phyloP scores from a whole-genome alignment of 345 rosid genomes.

The Eucalyptus sp. region DNA sequence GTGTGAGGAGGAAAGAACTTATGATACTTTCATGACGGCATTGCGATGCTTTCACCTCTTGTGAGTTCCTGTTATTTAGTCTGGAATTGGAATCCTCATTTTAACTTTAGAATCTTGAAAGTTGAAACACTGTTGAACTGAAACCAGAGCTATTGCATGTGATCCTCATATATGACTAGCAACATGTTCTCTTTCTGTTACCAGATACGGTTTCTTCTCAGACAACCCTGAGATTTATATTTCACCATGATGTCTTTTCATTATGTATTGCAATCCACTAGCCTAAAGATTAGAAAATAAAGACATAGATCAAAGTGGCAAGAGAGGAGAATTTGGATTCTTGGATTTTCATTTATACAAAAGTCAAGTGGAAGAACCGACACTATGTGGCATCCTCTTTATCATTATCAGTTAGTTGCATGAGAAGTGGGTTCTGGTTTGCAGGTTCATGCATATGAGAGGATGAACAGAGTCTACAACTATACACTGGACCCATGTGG shows the following conservation, averaged over 20 bases:
- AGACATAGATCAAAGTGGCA: background rate
- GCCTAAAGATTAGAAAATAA: background rate
- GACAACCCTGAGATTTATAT: background rate
- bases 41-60: background rate
- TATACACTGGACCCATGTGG: conserved; percentile 69
- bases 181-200: background rate
- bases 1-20: background rate
- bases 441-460: conserved; percentile 91
- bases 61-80: background rate
- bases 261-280: background rate
- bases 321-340: background rate
- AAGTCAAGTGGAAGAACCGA: background rate
- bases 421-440: background rate
- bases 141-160: background rate
- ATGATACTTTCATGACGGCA: background rate
- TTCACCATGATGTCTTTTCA: background rate
- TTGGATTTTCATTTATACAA: background rate
- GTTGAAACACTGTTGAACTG: background rate
- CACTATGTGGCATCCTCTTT: background rate
- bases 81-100: background rate
- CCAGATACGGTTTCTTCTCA: background rate
- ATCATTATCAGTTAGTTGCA: background rate
- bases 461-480: conserved; percentile 70
- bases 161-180: background rate
- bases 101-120: background rate